phyloP scores from a whole-genome alignment of 1,284 basidiomycete species.

The Cryptococcus sp. region DNA sequence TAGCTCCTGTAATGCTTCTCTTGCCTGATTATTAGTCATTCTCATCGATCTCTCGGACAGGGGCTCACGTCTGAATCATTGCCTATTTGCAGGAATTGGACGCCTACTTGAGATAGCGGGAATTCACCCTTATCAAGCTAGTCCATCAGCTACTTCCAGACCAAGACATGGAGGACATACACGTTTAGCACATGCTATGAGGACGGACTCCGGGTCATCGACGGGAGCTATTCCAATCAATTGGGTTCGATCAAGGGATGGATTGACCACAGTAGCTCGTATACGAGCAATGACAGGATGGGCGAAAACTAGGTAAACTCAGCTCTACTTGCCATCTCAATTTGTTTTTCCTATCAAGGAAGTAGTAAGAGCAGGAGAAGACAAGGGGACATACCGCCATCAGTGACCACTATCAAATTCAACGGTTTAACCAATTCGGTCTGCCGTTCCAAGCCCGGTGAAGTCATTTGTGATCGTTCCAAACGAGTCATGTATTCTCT shows the following conservation, averaged over 20 bases:
- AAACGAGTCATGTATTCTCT: slow-evolving; percentile 42
- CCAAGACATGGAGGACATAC: slow-evolving; percentile 4
- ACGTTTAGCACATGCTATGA: slow-evolving; percentile 28
- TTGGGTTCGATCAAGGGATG: slow-evolving; percentile 12
- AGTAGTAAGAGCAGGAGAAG: neutral
- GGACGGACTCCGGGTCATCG: slow-evolving; percentile 38
- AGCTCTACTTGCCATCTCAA: neutral
- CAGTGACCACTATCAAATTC: slow-evolving; percentile 43
- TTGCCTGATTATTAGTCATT: slow-evolving; percentile 11
- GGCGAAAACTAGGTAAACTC: slow-evolving; percentile 29
- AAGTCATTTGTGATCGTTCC: slow-evolving; percentile 19
- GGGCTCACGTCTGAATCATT: slow-evolving; percentile 25
- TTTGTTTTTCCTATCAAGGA: slow-evolving; percentile 4
- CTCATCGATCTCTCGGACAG: too few relatives aligned
- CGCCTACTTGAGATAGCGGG: slow-evolving; percentile 45
- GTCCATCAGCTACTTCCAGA: neutral
- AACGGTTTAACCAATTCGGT: slow-evolving; percentile 32
- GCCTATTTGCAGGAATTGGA: slow-evolving; percentile 48
- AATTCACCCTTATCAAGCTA: slow-evolving; percentile 41
- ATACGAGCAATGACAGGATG: slow-evolving; percentile 18
- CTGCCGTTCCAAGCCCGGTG: slow-evolving; percentile 7
- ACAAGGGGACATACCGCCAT: slow-evolving; percentile 28
- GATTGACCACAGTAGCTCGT: slow-evolving; percentile 4
- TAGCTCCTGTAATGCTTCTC: slow-evolving; percentile 35
- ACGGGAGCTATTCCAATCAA: slow-evolving; percentile 23